A percentile compares a stretch with the other conserved stretches of the same genome.
These are phyloP conservation scores for Stropharia rugosoannulata DNA, from an alignment of 768 basidiomycete species.

Conservation along the genomic window DNA sequence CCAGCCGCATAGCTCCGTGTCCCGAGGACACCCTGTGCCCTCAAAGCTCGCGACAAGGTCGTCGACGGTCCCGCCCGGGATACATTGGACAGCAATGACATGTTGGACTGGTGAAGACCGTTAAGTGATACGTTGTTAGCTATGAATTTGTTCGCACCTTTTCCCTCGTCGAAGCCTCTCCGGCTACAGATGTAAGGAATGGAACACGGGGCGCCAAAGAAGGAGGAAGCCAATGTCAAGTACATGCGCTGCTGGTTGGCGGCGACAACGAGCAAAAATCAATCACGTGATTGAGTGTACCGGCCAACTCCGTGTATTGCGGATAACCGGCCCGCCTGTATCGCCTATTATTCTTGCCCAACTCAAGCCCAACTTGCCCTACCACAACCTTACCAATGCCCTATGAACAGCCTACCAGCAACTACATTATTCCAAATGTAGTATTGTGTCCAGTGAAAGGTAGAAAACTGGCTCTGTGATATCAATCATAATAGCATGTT, in stretches of 20 bases:
- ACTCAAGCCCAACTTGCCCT: no score
- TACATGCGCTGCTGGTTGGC: no score
- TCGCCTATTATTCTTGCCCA: no score
- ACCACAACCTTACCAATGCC: no score
- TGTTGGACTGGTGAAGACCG: not conserved
- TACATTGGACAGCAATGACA: slow-evolving; percentile 18
- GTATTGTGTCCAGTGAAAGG: no score
- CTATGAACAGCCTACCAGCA: no score
- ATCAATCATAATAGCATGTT: no score
- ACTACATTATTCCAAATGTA: no score
- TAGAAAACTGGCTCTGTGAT: no score
- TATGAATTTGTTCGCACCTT: not conserved
- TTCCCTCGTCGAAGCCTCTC: not conserved
- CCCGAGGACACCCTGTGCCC: slow-evolving; percentile 3
- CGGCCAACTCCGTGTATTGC: not conserved
- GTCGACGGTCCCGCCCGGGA: slow-evolving; percentile 19
- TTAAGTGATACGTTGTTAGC: not conserved
- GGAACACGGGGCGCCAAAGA: not conserved
- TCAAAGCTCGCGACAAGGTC: slow-evolving; percentile 6
- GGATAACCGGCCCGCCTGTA: not conserved
- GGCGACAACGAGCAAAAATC: not conserved
- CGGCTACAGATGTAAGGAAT: not conserved
- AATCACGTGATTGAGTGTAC: not conserved
- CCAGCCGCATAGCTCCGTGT: slow-evolving; percentile 10
- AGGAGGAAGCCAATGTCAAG: no score